Conservation (phyloP, 2,329 filamentous ascomycete species). For the Penicillium brevicompactum region DNA sequence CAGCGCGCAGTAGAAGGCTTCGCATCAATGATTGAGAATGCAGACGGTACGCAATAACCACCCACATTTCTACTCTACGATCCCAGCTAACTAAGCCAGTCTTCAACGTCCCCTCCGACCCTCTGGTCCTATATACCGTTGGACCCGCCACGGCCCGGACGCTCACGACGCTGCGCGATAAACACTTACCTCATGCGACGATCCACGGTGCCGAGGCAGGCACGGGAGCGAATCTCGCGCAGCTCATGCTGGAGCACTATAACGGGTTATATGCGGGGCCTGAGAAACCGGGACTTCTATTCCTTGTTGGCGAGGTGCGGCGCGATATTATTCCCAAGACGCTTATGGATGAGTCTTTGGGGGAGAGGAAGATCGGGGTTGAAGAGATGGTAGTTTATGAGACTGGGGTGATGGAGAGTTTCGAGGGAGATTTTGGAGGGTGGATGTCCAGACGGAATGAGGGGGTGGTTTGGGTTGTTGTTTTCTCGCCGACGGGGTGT, state of each 20-base stretch:
- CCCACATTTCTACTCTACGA: not conserved
- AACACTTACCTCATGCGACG: slow-evolving; percentile 52
- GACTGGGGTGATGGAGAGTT: slow-evolving; percentile 78
- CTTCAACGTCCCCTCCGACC: slow-evolving; percentile 23
- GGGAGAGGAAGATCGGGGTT: slow-evolving; percentile 62
- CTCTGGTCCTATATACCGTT: slow-evolving; percentile 47
- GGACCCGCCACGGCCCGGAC: slow-evolving; percentile 63
- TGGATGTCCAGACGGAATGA: slow-evolving; percentile 43
- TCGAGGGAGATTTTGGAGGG: slow-evolving; percentile 65
- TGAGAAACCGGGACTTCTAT: slow-evolving; percentile 65
- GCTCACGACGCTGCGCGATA: slow-evolving; percentile 55
- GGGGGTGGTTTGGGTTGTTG: slow-evolving; percentile 41
- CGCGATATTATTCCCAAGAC: slow-evolving; percentile 87
- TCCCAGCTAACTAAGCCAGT: not conserved
- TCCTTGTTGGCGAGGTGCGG: slow-evolving; percentile 86
- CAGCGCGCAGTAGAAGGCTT: slow-evolving; percentile 53
- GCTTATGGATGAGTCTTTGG: slow-evolving; percentile 62
- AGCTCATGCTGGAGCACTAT: slow-evolving; percentile 80
- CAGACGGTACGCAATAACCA: slow-evolving; percentile 28
- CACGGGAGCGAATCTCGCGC: slow-evolving; percentile 77
- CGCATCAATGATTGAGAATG: slow-evolving; percentile 34
- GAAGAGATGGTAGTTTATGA: slow-evolving; percentile 84
- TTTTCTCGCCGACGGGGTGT: slow-evolving; percentile 64
- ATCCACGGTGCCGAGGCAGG: slow-evolving; percentile 81
- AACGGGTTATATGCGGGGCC: slow-evolving; percentile 38